Evolutionary conservation across 306 rosid genomes (phyloP).

Genomic region (Gillenia trifoliata): DNA sequence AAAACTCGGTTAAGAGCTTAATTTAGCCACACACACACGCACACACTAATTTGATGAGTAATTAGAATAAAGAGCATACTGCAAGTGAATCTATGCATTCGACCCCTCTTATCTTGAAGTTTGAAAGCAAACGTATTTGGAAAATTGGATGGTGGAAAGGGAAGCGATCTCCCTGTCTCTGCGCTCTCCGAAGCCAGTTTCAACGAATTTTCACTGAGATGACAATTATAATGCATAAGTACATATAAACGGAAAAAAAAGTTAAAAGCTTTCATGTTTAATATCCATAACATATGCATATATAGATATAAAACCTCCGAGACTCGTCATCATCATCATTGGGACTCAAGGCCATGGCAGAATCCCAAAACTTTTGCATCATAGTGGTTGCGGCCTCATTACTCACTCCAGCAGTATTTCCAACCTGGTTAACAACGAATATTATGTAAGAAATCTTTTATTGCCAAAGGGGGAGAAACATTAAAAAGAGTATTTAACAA

Average conservation of each 20-base stretch:
- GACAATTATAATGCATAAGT: conserved; percentile 22
- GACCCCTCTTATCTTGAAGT: conserved; percentile 71
- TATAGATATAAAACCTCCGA: conserved; percentile 46
- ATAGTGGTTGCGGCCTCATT: conserved; percentile 66
- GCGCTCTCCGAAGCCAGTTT: conserved; percentile 74
- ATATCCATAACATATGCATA: conserved; percentile 1
- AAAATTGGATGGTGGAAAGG: conserved; percentile 33
- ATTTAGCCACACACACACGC: not conserved
- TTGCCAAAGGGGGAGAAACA: not conserved
- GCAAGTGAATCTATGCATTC: conserved; percentile 77
- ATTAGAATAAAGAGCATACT: conserved; percentile 45
- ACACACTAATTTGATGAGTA: not conserved
- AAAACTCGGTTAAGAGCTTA: conserved; percentile 21
- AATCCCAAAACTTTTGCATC: conserved; percentile 98
- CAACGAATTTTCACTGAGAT: conserved; percentile 67
- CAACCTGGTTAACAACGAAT: conserved; percentile 53
- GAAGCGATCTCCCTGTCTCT: conserved; percentile 47
- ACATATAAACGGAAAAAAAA: not conserved
- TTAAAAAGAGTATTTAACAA: not conserved
- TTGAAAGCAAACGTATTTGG: conserved; percentile 59
- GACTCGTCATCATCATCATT: conserved; percentile 70
- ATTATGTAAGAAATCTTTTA: not conserved
- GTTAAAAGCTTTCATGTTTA: conserved; percentile 4
- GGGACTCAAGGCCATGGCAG: conserved; percentile 73
- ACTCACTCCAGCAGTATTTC: conserved; percentile 50